Conservation (phyloP, 2,329 filamentous ascomycete genomes). For the Onygena corvina region DNA sequence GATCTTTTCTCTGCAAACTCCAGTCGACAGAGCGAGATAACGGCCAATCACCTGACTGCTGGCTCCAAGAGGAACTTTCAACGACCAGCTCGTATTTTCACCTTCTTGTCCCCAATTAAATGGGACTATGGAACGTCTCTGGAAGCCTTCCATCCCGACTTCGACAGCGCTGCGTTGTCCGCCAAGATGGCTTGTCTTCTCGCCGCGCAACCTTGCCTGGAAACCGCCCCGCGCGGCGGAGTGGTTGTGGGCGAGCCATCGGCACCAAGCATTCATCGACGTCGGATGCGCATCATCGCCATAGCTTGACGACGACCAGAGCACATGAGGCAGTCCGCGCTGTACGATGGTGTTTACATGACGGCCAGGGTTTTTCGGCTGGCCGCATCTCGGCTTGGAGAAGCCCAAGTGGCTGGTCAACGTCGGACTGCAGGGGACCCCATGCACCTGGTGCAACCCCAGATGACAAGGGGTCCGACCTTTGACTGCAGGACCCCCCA, state of each 20-base stretch:
- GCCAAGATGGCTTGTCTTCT: not conserved
- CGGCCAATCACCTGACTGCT: not conserved
- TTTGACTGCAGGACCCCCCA: constrained; percentile 1
- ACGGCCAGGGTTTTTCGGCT: no score
- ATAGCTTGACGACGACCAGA: no score
- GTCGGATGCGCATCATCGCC: no score
- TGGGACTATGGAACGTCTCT: not conserved
- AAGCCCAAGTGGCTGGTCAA: not conserved
- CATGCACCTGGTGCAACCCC: constrained; percentile 14
- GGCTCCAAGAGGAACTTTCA: not conserved
- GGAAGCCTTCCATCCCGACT: constrained; percentile 4
- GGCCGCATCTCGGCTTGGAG: not conserved
- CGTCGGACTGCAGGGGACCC: not conserved
- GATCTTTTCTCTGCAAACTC: no score
- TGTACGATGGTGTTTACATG: no score
- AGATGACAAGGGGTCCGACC: constrained; percentile 15
- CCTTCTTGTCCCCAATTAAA: not conserved
- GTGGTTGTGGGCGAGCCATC: no score
- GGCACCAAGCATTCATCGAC: not conserved
- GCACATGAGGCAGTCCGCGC: no score
- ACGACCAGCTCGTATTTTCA: not conserved
- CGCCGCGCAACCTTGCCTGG: not conserved
- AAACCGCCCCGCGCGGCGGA: no score
- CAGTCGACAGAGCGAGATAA: no score
- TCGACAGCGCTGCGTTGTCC: not conserved